These are phyloP conservation scores for Tetrapisispora pingtungensis DNA, from an alignment of 805 yeast genomes.

Conservation along the genomic window DNA sequence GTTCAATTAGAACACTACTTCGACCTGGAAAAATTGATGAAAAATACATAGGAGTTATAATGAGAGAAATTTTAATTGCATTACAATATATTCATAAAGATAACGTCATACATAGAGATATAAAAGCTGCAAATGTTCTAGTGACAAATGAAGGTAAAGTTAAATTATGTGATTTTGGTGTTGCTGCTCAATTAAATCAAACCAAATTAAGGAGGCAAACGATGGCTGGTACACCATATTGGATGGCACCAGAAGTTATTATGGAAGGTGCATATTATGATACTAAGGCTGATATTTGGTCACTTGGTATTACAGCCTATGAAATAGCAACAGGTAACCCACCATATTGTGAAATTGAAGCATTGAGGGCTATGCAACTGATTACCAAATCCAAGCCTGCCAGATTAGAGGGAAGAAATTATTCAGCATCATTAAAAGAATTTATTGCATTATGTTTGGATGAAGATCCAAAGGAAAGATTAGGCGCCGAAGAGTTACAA, in stretches of 20 bases:
- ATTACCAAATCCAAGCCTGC: conserved; percentile 93
- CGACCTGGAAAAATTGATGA: conserved; percentile 87
- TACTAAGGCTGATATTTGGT: conserved; percentile 94
- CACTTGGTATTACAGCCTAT: conserved; percentile 85
- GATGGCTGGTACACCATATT: conserved; percentile 91
- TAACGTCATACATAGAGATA: conserved; percentile 92
- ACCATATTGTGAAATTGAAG: conserved; percentile 93
- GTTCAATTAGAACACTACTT: conserved; percentile 76
- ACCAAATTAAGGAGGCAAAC: conserved; percentile 75
- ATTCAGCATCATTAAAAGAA: conserved; percentile 68
- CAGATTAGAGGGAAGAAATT: conserved; percentile 81
- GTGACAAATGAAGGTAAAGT: conserved; percentile 84
- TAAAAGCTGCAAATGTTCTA: conserved; percentile 91
- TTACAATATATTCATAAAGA: conserved; percentile 72
- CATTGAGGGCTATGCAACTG: conserved; percentile 86
- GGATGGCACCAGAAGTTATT: conserved; percentile 99
- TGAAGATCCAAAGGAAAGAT: conserved; percentile 84
- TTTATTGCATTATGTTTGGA: conserved; percentile 85
- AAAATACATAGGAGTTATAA: conserved; percentile 67
- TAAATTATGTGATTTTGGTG: conserved; percentile 94
- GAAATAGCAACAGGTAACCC: conserved; percentile 97
- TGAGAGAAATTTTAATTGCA: conserved; percentile 72
- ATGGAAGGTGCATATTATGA: conserved; percentile 84
- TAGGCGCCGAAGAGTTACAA: conserved; percentile 66
- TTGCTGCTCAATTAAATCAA: conserved; percentile 84